Base-by-base conservation (phyloP, 495 filamentous ascomycete species). In the Penicillium robsamsonii region DNA sequence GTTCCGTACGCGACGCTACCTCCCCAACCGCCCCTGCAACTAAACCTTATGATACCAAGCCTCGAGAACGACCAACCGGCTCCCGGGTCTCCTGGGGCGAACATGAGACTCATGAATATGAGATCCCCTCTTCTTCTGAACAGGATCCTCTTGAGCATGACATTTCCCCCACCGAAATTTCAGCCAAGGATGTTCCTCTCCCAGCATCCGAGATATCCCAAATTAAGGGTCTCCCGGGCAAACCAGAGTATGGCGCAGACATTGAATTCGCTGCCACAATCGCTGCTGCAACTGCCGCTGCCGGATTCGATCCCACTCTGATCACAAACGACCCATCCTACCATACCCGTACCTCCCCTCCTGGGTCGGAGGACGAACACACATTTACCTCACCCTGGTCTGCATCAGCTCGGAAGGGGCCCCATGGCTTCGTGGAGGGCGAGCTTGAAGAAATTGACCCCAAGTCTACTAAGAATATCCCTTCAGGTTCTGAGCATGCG, bases 271-370 rank as follows among this genome's bases (percentile, higher is more conserved):
- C 85, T 17, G 87, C 87, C 24, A 83, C 79, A 10, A 64, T 90
- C n/a, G 87, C 87, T 61, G 88, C 87, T 35, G 86, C 83, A 6
- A 78, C 88, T 18, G 67, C 85, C 67, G 81, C 81, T 5, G 78
- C 83, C 49, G 87, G 87, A 0, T 91, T 91, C 56, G 82, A 90
- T 65, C 83, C 87, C 20, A 80, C 87, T 25, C 82, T 90, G 54
- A 82, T 91, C 13, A 83, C 87, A 22, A 75, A 89, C 50, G 78
- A 91, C 59, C 80, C 82, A 0, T 73, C 63, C 2, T 91, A 83
- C 53, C 82, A 83, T 44, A 77, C 76, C 22, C 81, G 86, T 18
- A 80, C 83, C 41, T 88, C 87, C 0, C 86, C 86, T 3, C 85
- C 85, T 6, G 78, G 80, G 8, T 82, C 85, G 1, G 81, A 83